phyloP scores from a whole-genome alignment of 345 rosid genomes.

The Camelina neglecta region DNA sequence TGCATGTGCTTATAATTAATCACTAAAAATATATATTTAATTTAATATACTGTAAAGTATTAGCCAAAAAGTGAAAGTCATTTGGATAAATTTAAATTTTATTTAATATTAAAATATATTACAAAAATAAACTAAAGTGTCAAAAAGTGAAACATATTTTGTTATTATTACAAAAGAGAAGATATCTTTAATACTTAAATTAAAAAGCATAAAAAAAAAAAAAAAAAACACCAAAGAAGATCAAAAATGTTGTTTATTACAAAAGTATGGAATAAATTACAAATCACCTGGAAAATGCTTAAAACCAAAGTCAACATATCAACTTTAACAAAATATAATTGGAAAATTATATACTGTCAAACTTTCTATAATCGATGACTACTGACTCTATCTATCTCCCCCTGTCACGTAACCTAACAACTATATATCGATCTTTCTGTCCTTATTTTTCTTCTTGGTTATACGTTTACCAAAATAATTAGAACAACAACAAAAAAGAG shows the following conservation, averaged over 20 bases:
- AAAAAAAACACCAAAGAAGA: background rate
- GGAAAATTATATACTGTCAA: conserved; percentile 20
- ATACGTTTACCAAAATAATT: conserved; percentile 11
- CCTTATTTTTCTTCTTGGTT: background rate
- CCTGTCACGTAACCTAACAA: conserved; percentile 34
- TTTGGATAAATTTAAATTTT: too few relatives aligned
- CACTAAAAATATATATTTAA: too few relatives aligned
- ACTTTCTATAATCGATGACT: conserved; percentile 40
- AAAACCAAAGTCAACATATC: conserved; percentile 22
- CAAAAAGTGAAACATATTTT: background rate
- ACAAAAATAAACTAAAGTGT: too few relatives aligned
- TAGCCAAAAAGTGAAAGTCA: too few relatives aligned
- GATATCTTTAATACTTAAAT: background rate
- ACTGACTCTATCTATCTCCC: conserved; percentile 22
- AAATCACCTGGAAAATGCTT: conserved; percentile 19
- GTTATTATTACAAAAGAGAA: conserved; percentile 16
- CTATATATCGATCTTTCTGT: conserved; percentile 24
- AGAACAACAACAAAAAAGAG: background rate
- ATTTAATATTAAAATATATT: too few relatives aligned
- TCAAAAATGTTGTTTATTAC: conserved; percentile 42
- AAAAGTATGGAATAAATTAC: conserved; percentile 25
- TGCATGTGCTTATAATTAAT: too few relatives aligned
- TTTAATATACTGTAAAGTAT: too few relatives aligned
- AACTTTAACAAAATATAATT: conserved; percentile 30
- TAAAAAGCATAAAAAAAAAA: too few relatives aligned